A percentile compares a stretch with the other conserved stretches of the same genome.
Conservation (phyloP, 78 protist species). For the Protostelium mycophagum region DNA sequence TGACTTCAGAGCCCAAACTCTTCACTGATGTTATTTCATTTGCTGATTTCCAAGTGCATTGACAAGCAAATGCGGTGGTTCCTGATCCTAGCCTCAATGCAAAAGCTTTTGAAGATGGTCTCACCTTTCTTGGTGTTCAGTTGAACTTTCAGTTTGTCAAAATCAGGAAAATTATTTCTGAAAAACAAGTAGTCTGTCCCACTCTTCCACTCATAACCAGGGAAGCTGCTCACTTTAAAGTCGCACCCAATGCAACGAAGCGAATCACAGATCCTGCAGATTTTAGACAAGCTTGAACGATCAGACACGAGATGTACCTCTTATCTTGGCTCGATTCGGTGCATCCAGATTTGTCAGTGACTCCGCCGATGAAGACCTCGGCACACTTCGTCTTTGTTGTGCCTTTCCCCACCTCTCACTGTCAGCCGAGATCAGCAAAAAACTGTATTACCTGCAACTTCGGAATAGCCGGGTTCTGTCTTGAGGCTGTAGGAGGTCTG, state of each 20-base stretch:
- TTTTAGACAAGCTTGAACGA: neutral
- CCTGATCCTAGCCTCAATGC: neutral
- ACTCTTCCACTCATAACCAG: neutral
- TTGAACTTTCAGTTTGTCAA: neutral
- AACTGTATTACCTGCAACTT: neutral
- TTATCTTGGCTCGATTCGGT: neutral
- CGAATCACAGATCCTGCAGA: neutral
- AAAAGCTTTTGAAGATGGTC: neutral
- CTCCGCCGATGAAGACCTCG: neutral
- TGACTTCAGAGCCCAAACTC: neutral
- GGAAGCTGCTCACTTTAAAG: neutral
- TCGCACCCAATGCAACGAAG: neutral
- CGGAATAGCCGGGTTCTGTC: neutral
- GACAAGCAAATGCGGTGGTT: neutral
- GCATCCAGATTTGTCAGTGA: neutral
- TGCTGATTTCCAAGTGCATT: neutral
- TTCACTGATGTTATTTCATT: neutral
- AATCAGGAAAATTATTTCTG: neutral
- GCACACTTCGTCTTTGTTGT: neutral
- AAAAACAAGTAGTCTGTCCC: neutral
- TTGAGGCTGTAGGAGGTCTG: neutral
- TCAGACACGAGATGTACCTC: neutral
- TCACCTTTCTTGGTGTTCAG: neutral
- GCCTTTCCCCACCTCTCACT: neutral
- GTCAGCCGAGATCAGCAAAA: neutral